Conservation (phyloP, 345 rosid genomes). For the Raphanus sativus region DNA sequence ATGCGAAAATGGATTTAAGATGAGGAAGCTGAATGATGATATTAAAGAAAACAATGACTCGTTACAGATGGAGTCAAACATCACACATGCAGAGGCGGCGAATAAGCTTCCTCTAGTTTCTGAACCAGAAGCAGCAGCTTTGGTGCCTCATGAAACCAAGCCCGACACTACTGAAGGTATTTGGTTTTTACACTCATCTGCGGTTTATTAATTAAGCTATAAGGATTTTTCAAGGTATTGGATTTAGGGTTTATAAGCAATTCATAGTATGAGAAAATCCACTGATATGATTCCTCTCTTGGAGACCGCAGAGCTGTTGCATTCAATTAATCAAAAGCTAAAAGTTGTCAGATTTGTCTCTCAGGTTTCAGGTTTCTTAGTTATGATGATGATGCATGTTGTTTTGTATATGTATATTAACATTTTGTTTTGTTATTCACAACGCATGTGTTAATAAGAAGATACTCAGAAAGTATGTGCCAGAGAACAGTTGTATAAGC, state of each 20-base stretch:
- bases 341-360: neutral
- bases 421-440: neutral
- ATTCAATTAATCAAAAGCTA: neutral
- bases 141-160: neutral
- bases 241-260: neutral
- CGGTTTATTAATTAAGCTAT: neutral
- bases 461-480: conserved; percentile 28
- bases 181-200: neutral
- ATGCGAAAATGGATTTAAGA: conserved; percentile 1
- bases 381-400: neutral
- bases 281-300: neutral
- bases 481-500: conserved; percentile 47
- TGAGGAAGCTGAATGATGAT: conserved; percentile 22
- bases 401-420: neutral
- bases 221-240: neutral
- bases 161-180: conserved; percentile 21
- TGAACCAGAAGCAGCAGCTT: neutral
- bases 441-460: conserved; percentile 33
- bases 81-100: neutral
- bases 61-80: conserved; percentile 20
- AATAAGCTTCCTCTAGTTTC: neutral
- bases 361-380: neutral
- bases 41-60: neutral
- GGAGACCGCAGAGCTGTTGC: neutral
- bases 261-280: no score